phyloP scores from a whole-genome alignment of 2,329 filamentous ascomycete species.

The Thelonectria blattea region DNA sequence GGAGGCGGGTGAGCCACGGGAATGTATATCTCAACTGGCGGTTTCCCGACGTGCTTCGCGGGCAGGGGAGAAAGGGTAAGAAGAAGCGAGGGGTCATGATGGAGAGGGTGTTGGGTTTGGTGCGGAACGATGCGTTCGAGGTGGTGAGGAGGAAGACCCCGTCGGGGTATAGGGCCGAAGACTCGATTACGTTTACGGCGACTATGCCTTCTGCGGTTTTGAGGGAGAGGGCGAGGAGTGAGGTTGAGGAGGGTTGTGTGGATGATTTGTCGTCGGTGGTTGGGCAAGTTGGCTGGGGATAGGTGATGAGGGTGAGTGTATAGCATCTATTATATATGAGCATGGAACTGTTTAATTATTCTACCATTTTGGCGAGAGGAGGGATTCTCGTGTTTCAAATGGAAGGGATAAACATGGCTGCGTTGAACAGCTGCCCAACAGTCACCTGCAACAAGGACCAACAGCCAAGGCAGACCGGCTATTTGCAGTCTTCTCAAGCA shows the following conservation, averaged over 20 bases:
- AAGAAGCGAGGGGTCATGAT: slow-evolving; percentile 11
- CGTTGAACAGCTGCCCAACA: no score
- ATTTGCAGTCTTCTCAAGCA: no score
- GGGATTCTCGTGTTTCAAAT: no score
- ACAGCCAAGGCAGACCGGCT: no score
- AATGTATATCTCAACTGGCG: slow-evolving; percentile 45
- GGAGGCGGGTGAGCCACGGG: slow-evolving; percentile 37
- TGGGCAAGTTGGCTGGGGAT: not conserved
- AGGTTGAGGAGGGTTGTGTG: not conserved
- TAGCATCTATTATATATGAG: no score
- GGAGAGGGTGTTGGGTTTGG: slow-evolving; percentile 10
- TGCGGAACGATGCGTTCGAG: slow-evolving; percentile 22
- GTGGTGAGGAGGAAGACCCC: slow-evolving; percentile 16
- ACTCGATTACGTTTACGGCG: slow-evolving; percentile 39
- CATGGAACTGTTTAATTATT: no score
- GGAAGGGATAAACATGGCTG: no score
- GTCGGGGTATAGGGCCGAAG: slow-evolving; percentile 15
- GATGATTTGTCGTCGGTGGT: not conserved
- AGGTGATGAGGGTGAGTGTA: no score
- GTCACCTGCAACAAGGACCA: no score
- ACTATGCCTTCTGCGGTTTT: slow-evolving; percentile 52
- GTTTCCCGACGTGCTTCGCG: slow-evolving; percentile 36
- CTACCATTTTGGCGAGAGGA: no score
- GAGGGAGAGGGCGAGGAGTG: not conserved
- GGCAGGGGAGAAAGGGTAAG: not conserved